Evolutionary conservation across 345 rosid genomes (phyloP), one percentile per base, ranked within the genome.

Genomic region (Kernera saxatilis): DNA sequence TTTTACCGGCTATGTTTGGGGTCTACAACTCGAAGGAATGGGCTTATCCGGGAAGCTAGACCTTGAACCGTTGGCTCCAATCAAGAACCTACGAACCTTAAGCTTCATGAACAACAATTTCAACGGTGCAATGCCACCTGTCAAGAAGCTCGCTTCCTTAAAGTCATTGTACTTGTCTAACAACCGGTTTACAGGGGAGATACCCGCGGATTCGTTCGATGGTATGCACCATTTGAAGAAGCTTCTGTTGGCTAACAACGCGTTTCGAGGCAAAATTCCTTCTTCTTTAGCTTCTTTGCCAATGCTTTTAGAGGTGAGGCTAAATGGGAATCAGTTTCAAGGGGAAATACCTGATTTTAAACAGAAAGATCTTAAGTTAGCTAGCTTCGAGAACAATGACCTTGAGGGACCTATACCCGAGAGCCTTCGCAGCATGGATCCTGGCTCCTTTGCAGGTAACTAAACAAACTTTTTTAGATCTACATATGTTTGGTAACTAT

Each of bases 71-170:
- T 83, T 90, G 0, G 64, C 22, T 22, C 35, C 75, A 2, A 71
- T 90, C 63, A 54, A 48, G 43, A 22, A 61, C n/a, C 59, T 90
- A 58, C 83, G 94, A 8, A 83, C 86, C 2, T 8, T 90, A 32
- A 86, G 92, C 74, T 80, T 90, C 14, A 85, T 85, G 97, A 82
- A 90, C 82, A 90, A 90, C 32, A 18, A 78, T 14, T 80, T 90
- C 26, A 77, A 60, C 0, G 97, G 94, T 11, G 60, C 79, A 33
- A 57, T 88, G 69, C 97, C 94, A 5, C 50, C 78, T 1, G 58
- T 90, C 25, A 85, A 70, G 76, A 83, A 79, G 67, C 43, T 90
- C 2, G 67, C 71, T 13, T 61, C 81, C 1, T 36, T 90, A 33
- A 88, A 84, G 67, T 70, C 90, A 10, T 56, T 90, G 74, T 90